These are phyloP conservation scores for Albifimbria verrucaria DNA, from an alignment of 2,329 filamentous ascomycete species.

Conservation along the genomic window DNA sequence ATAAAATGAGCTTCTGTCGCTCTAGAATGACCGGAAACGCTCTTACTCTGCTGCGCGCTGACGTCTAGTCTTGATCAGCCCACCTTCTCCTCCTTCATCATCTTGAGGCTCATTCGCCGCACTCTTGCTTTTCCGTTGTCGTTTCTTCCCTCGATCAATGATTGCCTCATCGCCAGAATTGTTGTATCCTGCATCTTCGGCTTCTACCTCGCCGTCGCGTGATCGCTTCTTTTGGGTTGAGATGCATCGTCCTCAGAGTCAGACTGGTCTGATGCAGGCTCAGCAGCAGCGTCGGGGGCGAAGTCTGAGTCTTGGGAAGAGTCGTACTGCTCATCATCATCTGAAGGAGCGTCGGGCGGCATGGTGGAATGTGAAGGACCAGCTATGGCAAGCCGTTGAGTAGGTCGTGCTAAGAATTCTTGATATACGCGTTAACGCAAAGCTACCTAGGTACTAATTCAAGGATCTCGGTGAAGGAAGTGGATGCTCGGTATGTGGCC, in stretches of 20 bases:
- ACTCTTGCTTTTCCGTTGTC: constrained; percentile 41
- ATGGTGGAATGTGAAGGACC: constrained; percentile 32
- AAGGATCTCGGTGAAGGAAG: constrained; percentile 8
- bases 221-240: constrained; percentile 21
- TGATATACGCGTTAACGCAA: neutral
- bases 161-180: constrained; percentile 73
- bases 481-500: constrained; percentile 11
- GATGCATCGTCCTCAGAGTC: constrained; percentile 43
- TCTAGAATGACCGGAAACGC: neutral
- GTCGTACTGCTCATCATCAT: constrained; percentile 58
- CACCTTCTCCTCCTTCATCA: constrained; percentile 57
- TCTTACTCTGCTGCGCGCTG: constrained; percentile 63
- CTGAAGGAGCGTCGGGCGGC: constrained; percentile 37
- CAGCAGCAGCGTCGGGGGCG: constrained; percentile 53
- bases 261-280: constrained; percentile 45
- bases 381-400: too few relatives aligned
- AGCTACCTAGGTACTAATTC: neutral
- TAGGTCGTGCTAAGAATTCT: constrained; percentile 3
- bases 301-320: constrained; percentile 75
- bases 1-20: constrained; percentile 7
- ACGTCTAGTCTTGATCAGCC: constrained; percentile 68
- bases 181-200: constrained; percentile 50
- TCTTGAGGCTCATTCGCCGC: constrained; percentile 38
- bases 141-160: constrained; percentile 59
- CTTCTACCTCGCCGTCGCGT: constrained; percentile 14